phyloP scores from a whole-genome alignment of 208 protist species.

The Leishmania gerbilli region DNA sequence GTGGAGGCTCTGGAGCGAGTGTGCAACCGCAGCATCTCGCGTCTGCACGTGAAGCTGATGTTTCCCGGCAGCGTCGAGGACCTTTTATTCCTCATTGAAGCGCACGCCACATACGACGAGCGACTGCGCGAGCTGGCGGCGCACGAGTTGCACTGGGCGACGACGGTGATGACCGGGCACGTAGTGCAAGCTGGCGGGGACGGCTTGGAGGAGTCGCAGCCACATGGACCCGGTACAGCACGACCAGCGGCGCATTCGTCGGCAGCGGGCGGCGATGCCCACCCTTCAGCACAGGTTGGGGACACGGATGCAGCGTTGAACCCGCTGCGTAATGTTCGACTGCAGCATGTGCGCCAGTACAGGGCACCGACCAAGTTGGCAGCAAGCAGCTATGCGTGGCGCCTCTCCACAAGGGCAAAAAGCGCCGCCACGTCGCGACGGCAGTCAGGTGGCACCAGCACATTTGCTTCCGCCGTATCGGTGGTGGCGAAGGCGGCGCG shows the following conservation, averaged over 20 bases:
- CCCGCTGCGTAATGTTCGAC: conserved; percentile 24
- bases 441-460: background rate
- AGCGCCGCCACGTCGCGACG: background rate
- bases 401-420: background rate
- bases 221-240: background rate
- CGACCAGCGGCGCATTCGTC: background rate
- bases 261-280: background rate
- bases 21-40: conserved; percentile 40
- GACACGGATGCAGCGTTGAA: conserved; percentile 1
- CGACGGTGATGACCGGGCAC: conserved; percentile 13
- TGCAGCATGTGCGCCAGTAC: conserved; percentile 6
- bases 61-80: conserved; percentile 64
- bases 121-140: conserved; percentile 45
- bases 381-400: background rate
- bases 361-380: background rate
- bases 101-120: conserved; percentile 64
- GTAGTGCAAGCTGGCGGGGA: conserved; percentile 8
- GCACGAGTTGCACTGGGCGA: conserved; percentile 61
- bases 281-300: background rate
- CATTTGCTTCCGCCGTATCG: background rate
- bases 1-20: conserved; percentile 32
- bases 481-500: background rate
- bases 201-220: background rate
- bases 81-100: conserved; percentile 75
- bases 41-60: conserved; percentile 38